Evolutionary conservation across 768 basidiomycete genomes (phyloP), one percentile per base, ranked within the genome.

Genomic region (Amylocystis lapponica): DNA sequence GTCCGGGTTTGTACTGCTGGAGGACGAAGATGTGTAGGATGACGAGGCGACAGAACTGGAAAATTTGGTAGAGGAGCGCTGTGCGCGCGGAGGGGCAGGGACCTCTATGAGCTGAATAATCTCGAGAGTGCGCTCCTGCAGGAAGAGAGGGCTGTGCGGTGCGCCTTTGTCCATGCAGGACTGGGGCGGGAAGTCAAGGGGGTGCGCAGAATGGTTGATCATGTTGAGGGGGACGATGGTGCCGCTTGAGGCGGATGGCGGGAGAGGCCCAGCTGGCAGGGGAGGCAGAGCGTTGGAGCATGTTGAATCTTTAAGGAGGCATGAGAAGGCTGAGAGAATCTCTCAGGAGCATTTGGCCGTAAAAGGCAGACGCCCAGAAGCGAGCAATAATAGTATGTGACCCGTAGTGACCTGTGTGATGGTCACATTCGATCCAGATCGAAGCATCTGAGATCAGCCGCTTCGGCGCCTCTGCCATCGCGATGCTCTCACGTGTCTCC

Each of bases 101-200:
- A 72, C 79, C 55, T 86, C 84, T 38, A 79, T 77, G 62, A 86
- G 83, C 65, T 86, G 77, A 39, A 87, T 86, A 66, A 85, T 78
- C 58, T 81, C 75, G 17, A 79, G 63, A 17, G 72, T 59, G 58
- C 75, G 71, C 1, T 70, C 75, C 45, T 75, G 51, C 43, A 57
- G 56, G 68, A 76, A 68, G 48, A 59, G 52, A n/a, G 66, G 47
- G 52, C 54, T 46, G 60, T 59, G 70, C 49, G 62, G 50, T 36
- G 64, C 55, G 35, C 62, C 55, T 49, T 61, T 58, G 54, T 58
- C 19, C 35, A 38, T 29, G 46, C 33, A 34, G 41, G n/a, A 26
- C 25, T 26, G 17, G n/a, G 45, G 49, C 42, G 52, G 47, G 50
- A 41, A 51, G 13, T 52, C 27, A 45, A 56, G 41, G 27, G 48